Evolutionary conservation across 306 rosid species (phyloP).

Genomic region (Castanospermum australe): DNA sequence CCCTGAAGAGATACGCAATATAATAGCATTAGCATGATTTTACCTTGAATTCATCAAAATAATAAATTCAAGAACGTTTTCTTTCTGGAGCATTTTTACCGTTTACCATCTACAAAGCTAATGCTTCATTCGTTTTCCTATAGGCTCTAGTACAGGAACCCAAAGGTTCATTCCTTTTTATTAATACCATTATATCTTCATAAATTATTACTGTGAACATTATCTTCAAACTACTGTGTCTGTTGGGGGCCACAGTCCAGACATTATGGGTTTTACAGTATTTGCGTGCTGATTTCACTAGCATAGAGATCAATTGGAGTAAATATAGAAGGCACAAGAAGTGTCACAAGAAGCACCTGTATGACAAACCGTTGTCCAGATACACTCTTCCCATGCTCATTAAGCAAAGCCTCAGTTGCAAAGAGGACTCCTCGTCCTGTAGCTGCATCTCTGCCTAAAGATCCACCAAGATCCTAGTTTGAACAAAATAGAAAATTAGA

Average conservation of each 20-base stretch:
- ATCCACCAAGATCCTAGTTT: constrained; percentile 83
- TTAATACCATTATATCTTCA: neutral
- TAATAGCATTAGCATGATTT: neutral
- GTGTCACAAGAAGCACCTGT: constrained; percentile 44
- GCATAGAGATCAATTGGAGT: neutral
- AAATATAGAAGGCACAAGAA: neutral
- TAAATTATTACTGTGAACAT: neutral
- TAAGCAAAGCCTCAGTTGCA: constrained; percentile 80
- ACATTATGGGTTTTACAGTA: no score
- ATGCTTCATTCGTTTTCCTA: neutral
- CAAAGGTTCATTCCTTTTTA: neutral
- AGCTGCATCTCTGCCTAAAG: constrained; percentile 90
- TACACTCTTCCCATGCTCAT: constrained; percentile 66
- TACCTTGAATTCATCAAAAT: neutral
- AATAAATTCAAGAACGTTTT: neutral
- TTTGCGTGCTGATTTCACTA: neutral
- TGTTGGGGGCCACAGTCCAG: neutral
- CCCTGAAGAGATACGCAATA: constrained; percentile 48
- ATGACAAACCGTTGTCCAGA: constrained; percentile 71
- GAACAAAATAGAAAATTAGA: neutral
- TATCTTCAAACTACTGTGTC: neutral
- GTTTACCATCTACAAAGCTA: neutral
- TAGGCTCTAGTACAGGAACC: neutral
- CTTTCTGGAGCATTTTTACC: neutral
- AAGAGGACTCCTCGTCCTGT: constrained; percentile 85